A percentile compares a stretch with the other conserved stretches of the same genome.
Conservation (phyloP, 495 filamentous ascomycete species). For the Saxophila tyrrhenica region DNA sequence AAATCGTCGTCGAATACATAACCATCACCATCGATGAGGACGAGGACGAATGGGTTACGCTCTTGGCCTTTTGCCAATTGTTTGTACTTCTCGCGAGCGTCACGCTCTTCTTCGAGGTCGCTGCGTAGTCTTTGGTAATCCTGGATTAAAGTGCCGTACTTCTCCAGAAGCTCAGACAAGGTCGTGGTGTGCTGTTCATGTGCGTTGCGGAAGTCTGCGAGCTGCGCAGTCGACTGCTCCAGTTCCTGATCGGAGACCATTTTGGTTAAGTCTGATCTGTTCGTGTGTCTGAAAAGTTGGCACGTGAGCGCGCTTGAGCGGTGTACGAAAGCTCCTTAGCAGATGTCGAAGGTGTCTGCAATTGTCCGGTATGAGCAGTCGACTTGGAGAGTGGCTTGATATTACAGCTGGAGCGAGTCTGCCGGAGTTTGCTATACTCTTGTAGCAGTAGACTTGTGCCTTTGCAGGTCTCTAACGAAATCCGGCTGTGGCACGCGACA, state of each 20-base stretch:
- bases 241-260: conserved; percentile 15
- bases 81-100: conserved; percentile 43
- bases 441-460: too few relatives aligned
- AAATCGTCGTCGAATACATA: conserved; percentile 48
- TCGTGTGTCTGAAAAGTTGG: too few relatives aligned
- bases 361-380: background rate
- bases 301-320: too few relatives aligned
- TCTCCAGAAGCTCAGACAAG: conserved; percentile 13
- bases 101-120: conserved; percentile 47
- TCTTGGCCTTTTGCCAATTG: conserved; percentile 40
- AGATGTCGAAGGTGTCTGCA: too few relatives aligned
- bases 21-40: conserved; percentile 51
- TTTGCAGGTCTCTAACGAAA: too few relatives aligned
- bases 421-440: too few relatives aligned
- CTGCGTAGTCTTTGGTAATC: conserved; percentile 44
- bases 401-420: too few relatives aligned
- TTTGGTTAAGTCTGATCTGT: background rate
- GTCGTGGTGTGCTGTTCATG: conserved; percentile 9
- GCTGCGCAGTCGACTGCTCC: conserved; percentile 7
- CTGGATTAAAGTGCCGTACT: conserved; percentile 32
- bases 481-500: background rate
- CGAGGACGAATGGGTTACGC: conserved; percentile 48
- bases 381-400: too few relatives aligned
- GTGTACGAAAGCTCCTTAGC: too few relatives aligned
- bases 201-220: conserved; percentile 4